Evolutionary conservation across 768 basidiomycete genomes (phyloP), one percentile per base, ranked within the genome.

Genomic region (Trametes cingulata): DNA sequence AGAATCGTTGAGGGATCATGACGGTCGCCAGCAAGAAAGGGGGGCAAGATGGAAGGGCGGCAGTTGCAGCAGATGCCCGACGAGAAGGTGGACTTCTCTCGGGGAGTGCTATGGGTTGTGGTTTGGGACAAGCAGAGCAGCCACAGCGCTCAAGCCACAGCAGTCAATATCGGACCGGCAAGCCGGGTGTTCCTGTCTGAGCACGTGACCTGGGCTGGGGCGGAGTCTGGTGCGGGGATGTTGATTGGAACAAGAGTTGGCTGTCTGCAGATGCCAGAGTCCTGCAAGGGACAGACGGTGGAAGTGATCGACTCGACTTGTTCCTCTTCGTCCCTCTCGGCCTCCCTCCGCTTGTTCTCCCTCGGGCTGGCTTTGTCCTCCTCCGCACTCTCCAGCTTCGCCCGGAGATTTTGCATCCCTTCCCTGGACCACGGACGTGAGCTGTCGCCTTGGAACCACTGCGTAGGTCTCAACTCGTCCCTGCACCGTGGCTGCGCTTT

Each of bases 401-500:
- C n/a, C 4, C 8, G 20, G 19, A n/a, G 13, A 37, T 3, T 10
- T 25, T 25, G 20, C 22, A 20, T 46, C 20, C 19, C 22, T 15
- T 40, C 5, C 14, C 14, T 13, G 29, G 10, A 40, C 39, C 39
- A 25, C 24, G 24, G 17, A 5, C 29, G 53, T 54, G 53, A 43
- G 29, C 53, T 43, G 53, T 54, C 53, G 20, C 22, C 20, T 25
- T 25, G 24, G 24, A 20, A 45, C 8, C 10, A 9, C 33, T 45
- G 22, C 39, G 56, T 57, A 42, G 27, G 56, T 57, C 13, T 48
- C 56, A 57, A 13, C 24, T 29, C n/a, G 7, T 40, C 13, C 52
- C 20, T 55, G 53, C 53, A 46, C 43, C n/a, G 22, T 48, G 46
- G 40, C 49, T 51, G 17, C 43, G 36, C 57, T 25, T 54, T 39